Percentiles rank a stretch among this genome's conserved stretches.
phyloP scores from a whole-genome alignment of 2,329 filamentous ascomycete species.

The Calonectria pteridis region DNA sequence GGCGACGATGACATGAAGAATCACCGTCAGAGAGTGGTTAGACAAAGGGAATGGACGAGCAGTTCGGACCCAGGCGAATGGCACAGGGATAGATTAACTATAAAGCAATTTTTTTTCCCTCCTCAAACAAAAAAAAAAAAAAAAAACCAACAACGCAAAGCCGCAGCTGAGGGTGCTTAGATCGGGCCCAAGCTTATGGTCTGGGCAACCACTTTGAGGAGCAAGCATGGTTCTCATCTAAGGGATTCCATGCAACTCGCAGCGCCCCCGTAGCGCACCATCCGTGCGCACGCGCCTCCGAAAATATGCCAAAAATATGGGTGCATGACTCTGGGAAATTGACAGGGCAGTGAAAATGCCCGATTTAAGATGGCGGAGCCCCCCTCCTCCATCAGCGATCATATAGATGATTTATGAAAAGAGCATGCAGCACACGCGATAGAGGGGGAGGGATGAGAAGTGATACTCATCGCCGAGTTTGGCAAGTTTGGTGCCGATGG shows the following conservation, averaged over 20 bases:
- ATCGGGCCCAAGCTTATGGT: not conserved
- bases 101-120: not conserved
- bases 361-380: not conserved
- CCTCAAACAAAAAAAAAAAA: too few species aligned
- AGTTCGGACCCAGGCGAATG: not conserved
- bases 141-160: not conserved
- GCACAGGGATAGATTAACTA: not conserved
- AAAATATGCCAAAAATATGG: not conserved
- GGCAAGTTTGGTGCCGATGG: not conserved
- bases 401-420: not conserved
- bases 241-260: not conserved
- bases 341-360: not conserved
- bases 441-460: not conserved
- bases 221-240: not conserved
- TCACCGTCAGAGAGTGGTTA: not conserved
- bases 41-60: not conserved
- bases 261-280: not conserved
- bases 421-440: not conserved
- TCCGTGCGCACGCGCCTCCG: not conserved
- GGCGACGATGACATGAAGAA: not conserved
- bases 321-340: slow-evolving; percentile 1
- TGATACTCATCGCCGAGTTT: not conserved
- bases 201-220: not conserved
- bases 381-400: not conserved
- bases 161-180: not conserved